Base-by-base conservation (phyloP, 192 early-diverging fungal species). In the Backusella macrospora region DNA sequence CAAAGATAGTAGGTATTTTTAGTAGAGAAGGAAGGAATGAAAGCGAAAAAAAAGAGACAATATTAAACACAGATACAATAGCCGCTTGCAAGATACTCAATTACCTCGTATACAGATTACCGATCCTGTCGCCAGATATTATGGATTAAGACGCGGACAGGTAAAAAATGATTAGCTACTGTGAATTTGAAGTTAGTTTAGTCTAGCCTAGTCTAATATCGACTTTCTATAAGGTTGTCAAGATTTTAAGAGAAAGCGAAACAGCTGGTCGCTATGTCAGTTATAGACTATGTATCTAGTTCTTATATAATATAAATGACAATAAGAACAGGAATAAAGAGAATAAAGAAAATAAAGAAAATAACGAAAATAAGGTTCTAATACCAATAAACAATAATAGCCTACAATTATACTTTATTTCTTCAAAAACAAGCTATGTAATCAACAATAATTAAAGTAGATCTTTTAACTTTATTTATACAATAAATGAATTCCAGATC, bases 211-310 rank as follows among this genome's bases (percentile, higher is more conserved):
- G 47, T 18, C 5, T 6, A 46, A 3, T 23, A 23, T 59, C 23
- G 21, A 46, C 29, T 3, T n/a, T 7, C 43, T 15, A 16, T 18
- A 84, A 92, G 82, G 93, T 99, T 13, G 96, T 98, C 38, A 95
- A 95, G 82, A 99, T 99, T 64, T 94, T 95, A 75, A 84, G 98
- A 66, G 90, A 94, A 26, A 92, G 90, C 76, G 98, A 99, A 83
- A 99, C 98, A 16, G 96, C 95, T 67, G 98, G 98, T 68, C 94
- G 96, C 62, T 98, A 99, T 74, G 91, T 98, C 62, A 98, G 95
- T 73, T 99, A 99, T 84, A 90, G 98, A 38, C 86, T 97, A 65
- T 98, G 96, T 81, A 90, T 95, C 76, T 98, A 91, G 29, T 34
- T 34, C 1, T 34, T 34, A 34, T 34, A 88, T 23, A 10, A 14